Evolutionary conservation across 192 early-diverging fungal species (phyloP).

Genomic region (Dimargaris verticillata): DNA sequence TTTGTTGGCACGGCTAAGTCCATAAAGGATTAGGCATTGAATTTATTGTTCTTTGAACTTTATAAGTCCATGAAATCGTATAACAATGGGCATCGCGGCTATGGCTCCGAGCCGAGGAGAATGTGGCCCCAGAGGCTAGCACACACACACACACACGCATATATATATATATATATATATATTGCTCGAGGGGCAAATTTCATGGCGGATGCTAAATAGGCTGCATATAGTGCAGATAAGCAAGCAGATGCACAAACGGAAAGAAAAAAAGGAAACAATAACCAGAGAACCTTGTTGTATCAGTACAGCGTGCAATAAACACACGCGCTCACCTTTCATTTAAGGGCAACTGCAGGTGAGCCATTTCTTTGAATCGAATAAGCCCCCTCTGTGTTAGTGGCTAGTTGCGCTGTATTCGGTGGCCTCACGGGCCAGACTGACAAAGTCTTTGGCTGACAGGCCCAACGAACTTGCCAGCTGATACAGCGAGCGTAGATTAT

Average conservation of each 20-base stretch:
- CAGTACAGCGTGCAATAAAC: too few relatives aligned
- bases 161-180: not conserved
- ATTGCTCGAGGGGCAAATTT: too few relatives aligned
- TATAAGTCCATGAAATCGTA: not conserved
- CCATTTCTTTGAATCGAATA: too few relatives aligned
- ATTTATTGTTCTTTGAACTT: not conserved
- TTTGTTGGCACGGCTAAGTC: not conserved
- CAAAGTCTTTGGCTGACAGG: not conserved
- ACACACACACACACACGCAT: not conserved
- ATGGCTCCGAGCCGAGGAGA: not conserved
- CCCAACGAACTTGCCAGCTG: not conserved
- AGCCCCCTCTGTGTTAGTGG: too few relatives aligned
- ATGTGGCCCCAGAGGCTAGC: not conserved
- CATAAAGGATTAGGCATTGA: not conserved
- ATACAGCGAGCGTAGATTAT: too few relatives aligned
- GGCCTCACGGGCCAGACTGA: not conserved
- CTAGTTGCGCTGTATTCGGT: not conserved
- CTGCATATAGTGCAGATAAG: too few relatives aligned
- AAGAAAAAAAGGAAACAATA: too few relatives aligned
- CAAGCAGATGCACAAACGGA: too few relatives aligned
- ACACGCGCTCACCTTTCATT: too few relatives aligned
- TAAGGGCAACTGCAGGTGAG: too few relatives aligned
- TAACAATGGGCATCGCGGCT: not conserved
- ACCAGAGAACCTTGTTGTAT: too few relatives aligned
- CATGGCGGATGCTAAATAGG: too few relatives aligned